Evolutionary conservation across 2,329 filamentous ascomycete genomes (phyloP).

Genomic region (Fusarium denticulatum): DNA sequence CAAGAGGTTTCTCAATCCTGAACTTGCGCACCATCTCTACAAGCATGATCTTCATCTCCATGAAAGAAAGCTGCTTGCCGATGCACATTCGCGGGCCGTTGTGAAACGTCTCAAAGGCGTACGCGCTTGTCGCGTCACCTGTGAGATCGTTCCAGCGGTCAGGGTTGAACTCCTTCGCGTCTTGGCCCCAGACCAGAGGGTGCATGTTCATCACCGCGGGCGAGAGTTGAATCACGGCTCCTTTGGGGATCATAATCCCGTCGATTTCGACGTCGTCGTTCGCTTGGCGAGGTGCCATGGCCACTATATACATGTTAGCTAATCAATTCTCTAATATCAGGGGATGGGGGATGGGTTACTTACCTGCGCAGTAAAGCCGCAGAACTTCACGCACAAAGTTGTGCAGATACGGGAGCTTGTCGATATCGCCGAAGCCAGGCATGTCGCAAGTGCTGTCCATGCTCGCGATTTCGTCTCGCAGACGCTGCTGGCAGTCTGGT

Average conservation of each 20-base stretch:
- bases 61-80: conserved; percentile 48
- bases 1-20: conserved; percentile 38
- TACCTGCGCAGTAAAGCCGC: conserved; percentile 53
- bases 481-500: conserved; percentile 50
- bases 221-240: conserved; percentile 50
- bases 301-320: conserved; percentile 37
- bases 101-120: conserved; percentile 50
- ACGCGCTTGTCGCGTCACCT: conserved; percentile 41
- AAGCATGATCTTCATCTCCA: conserved; percentile 53
- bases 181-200: conserved; percentile 51
- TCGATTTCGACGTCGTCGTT: conserved; percentile 48
- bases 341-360: background rate
- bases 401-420: conserved; percentile 50
- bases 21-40: conserved; percentile 47
- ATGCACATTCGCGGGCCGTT: conserved; percentile 53
- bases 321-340: background rate
- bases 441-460: conserved; percentile 17
- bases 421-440: conserved; percentile 38
- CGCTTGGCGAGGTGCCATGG: conserved; percentile 49
- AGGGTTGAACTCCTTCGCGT: conserved; percentile 49
- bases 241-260: conserved; percentile 51
- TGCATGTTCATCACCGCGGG: conserved; percentile 51
- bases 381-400: conserved; percentile 57
- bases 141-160: conserved; percentile 50
- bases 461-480: conserved; percentile 51